Base-by-base conservation (phyloP, 495 filamentous ascomycete genomes). In the Tuber indicum region DNA sequence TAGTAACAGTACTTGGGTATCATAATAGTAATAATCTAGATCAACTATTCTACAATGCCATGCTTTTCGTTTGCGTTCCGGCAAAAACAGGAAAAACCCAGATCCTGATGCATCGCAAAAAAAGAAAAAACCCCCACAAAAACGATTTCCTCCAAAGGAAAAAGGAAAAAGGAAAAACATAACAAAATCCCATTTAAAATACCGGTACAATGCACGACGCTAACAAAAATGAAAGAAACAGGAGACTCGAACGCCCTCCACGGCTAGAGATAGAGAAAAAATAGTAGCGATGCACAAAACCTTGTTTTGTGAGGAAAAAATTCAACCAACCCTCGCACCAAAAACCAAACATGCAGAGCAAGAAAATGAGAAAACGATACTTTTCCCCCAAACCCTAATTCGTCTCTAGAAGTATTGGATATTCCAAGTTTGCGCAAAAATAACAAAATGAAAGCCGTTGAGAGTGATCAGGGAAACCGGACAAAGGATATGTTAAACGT, bases 321-420 rank as follows among this genome's bases (percentile, higher is more conserved):
- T 78, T 71, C 47, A 75, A 79, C 70, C 36, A 80, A 71, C 32
- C 73, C 73, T 39, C 43, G 52, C 72, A 58, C 78, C 70, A 72
- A 74, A 72, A 74, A 80, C 44, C 71, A 49, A 66, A 16, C 32
- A 73, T 52, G 14, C 72, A 74, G 79, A 77, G 72, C 49, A 81
- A 74, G 39, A 39, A 81, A 77, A 76, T 39, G 69, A 26, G 71
- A 78, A 78, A 79, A 79, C 69, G 69, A 72, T 66, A 46, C 76
- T 62, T 76, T 66, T 66, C 45, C 45, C 72, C 49, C 52, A 80
- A 78, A 75, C 72, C 77, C 74, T 70, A 76, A 44, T 76, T 79
- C 78, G 74, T 74, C 78, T 72, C 74, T 76, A 74, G 79, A 80
- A 75, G 75, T 76, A 74, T 39, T 49, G 77, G 79, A 81, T 72